phyloP scores from a whole-genome alignment of 1,284 basidiomycete species.

The Somion occarium region DNA sequence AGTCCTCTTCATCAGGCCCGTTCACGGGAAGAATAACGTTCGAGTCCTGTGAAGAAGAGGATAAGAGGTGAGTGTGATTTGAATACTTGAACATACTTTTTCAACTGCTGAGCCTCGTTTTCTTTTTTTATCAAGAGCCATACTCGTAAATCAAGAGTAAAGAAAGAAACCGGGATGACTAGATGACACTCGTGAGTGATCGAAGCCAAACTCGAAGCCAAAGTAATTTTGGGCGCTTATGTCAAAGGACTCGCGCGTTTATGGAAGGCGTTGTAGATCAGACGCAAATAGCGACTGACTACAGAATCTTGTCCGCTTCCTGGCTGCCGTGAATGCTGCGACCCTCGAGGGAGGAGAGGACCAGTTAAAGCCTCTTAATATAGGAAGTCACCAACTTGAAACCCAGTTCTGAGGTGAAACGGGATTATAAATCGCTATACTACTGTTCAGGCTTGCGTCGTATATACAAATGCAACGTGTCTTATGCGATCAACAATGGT shows the following conservation, averaged over 20 bases:
- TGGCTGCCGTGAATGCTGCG: too few relatives aligned
- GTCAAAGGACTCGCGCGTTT: background rate
- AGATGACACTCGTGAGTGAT: too few relatives aligned
- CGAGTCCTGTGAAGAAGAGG: background rate
- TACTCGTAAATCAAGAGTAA: too few relatives aligned
- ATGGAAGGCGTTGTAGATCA: background rate
- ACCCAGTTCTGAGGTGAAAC: too few relatives aligned
- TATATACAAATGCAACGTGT: background rate
- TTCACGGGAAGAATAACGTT: background rate
- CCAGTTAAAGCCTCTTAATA: too few relatives aligned
- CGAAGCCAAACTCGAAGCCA: background rate
- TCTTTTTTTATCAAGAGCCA: slow-evolving; percentile 6
- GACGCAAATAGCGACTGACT: too few relatives aligned
- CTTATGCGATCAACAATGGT: background rate
- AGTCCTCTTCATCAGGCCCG: background rate
- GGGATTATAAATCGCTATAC: background rate
- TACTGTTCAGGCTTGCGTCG: background rate
- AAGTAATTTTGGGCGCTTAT: background rate
- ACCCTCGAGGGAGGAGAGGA: too few relatives aligned
- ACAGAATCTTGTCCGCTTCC: too few relatives aligned
- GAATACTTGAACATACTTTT: slow-evolving; percentile 3
- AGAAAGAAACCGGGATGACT: too few relatives aligned
- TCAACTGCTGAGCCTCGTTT: slow-evolving; percentile 4
- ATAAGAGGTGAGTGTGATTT: too few relatives aligned
- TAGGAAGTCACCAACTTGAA: too few relatives aligned